phyloP scores from a whole-genome alignment of 1,284 basidiomycete species.

The Bjerkandera adusta region DNA sequence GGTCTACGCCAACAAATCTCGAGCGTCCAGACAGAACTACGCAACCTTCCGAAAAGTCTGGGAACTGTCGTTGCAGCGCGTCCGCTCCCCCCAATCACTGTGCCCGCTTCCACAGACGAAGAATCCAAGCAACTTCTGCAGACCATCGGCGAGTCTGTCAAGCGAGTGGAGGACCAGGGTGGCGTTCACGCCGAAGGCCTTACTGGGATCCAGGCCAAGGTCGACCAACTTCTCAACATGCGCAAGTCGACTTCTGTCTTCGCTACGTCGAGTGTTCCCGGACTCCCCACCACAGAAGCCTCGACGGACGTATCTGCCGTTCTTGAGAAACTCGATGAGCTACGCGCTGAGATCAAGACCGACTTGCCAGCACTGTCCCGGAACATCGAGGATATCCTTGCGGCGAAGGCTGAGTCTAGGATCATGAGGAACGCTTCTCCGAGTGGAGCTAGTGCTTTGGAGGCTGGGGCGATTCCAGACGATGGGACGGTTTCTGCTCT shows the following conservation, averaged over 20 bases:
- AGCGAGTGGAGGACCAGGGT: slow-evolving; percentile 19
- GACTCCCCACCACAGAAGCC: not conserved
- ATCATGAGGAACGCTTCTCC: slow-evolving; percentile 1
- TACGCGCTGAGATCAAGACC: slow-evolving; percentile 21
- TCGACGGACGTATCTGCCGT: slow-evolving; percentile 13
- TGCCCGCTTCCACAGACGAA: slow-evolving; percentile 3
- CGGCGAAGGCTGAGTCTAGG: slow-evolving; percentile 3
- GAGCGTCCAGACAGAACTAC: slow-evolving; percentile 7
- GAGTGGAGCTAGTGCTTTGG: not conserved
- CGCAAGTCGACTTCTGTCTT: not conserved
- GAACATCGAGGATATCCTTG: slow-evolving; percentile 14
- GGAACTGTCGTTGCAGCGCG: slow-evolving; percentile 14
- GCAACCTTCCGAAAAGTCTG: slow-evolving; percentile 16
- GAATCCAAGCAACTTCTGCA: slow-evolving; percentile 14
- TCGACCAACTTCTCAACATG: slow-evolving; percentile 22
- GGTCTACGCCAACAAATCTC: slow-evolving; percentile 11
- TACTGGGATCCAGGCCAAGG: slow-evolving; percentile 22
- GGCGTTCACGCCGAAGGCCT: slow-evolving; percentile 18
- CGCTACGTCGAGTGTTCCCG: not conserved
- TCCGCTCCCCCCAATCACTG: not conserved
- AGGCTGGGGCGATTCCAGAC: not conserved
- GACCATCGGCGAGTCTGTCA: slow-evolving; percentile 19
- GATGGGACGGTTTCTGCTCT: slow-evolving; percentile 7
- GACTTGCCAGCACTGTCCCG: slow-evolving; percentile 19
- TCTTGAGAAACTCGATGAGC: slow-evolving; percentile 22